These are phyloP conservation scores for Ceratobasidium papillatum DNA, from an alignment of 1,284 basidiomycete genomes.

Conservation along the genomic window DNA sequence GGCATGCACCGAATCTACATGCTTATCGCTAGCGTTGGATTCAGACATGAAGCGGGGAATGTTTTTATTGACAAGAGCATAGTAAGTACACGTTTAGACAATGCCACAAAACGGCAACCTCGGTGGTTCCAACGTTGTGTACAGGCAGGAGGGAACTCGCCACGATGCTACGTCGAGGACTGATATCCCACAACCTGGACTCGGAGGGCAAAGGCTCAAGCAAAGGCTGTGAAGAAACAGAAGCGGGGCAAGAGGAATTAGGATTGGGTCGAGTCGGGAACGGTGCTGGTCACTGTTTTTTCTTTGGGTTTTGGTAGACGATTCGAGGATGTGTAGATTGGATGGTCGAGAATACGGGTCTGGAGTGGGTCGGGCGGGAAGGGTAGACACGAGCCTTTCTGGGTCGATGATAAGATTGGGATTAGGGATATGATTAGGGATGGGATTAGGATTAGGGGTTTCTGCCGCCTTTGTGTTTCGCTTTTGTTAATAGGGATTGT, in stretches of 20 bases:
- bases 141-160: not conserved
- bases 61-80: slow-evolving; percentile 12
- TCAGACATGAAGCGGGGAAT: slow-evolving; percentile 2
- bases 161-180: not conserved
- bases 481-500: too few species aligned
- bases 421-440: too few species aligned
- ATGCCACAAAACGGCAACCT: not conserved
- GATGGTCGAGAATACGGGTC: not conserved
- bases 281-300: not conserved
- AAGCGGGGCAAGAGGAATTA: slow-evolving; percentile 34
- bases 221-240: slow-evolving; percentile 30
- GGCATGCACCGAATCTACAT: too few species aligned
- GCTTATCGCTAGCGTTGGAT: not conserved
- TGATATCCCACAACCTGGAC: slow-evolving; percentile 61
- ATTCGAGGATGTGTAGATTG: not conserved
- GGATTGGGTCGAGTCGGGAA: too few species aligned
- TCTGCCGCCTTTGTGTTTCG: not conserved
- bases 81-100: slow-evolving; percentile 26
- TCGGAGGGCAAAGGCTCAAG: slow-evolving; percentile 43
- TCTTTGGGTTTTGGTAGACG: not conserved
- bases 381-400: not conserved
- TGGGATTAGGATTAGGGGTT: too few species aligned
- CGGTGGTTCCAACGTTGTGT: too few species aligned
- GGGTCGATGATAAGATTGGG: not conserved
- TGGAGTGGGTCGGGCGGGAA: not conserved